These are phyloP conservation scores for Phyllosticta ampelicida DNA, from an alignment of 2,329 filamentous ascomycete genomes.

Conservation along the genomic window DNA sequence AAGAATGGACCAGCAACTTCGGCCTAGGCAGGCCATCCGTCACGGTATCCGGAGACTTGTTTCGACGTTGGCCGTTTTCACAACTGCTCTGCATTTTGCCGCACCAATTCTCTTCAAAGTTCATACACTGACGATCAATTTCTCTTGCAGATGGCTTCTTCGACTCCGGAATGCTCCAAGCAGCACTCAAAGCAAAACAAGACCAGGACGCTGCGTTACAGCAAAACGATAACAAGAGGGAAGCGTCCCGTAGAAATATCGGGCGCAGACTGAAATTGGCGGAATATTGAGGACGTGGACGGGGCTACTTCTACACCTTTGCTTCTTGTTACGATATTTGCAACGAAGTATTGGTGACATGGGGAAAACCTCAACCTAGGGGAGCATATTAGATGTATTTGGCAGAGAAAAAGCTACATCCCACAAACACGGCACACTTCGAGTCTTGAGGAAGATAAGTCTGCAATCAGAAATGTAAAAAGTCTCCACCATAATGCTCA, in stretches of 20 bases:
- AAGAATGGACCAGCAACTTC: not conserved
- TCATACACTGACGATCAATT: not conserved
- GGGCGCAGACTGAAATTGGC: slow-evolving; percentile 62
- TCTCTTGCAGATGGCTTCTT: slow-evolving; percentile 74
- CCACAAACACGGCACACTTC: too few relatives aligned
- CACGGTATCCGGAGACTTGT: not conserved
- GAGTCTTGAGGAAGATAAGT: too few relatives aligned
- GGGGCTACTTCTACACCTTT: not conserved
- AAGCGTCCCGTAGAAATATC: slow-evolving; percentile 55
- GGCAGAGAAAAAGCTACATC: too few relatives aligned
- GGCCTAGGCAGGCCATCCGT: not conserved
- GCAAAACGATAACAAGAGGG: slow-evolving; percentile 48
- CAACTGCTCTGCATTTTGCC: not conserved
- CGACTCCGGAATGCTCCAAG: slow-evolving; percentile 86
- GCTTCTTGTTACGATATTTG: not conserved
- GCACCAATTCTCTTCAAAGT: slow-evolving; percentile 1
- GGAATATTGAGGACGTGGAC: slow-evolving; percentile 44
- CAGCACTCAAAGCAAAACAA: slow-evolving; percentile 67
- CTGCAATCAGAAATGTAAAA: too few relatives aligned
- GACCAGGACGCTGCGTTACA: slow-evolving; percentile 37
- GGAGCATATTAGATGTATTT: too few relatives aligned
- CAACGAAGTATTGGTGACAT: not conserved
- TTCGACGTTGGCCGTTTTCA: not conserved
- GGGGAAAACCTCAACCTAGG: too few relatives aligned
- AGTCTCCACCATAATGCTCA: too few relatives aligned